Conservation (phyloP, 2,329 filamentous ascomycete species). For the Colletotrichum higginsianum region DNA sequence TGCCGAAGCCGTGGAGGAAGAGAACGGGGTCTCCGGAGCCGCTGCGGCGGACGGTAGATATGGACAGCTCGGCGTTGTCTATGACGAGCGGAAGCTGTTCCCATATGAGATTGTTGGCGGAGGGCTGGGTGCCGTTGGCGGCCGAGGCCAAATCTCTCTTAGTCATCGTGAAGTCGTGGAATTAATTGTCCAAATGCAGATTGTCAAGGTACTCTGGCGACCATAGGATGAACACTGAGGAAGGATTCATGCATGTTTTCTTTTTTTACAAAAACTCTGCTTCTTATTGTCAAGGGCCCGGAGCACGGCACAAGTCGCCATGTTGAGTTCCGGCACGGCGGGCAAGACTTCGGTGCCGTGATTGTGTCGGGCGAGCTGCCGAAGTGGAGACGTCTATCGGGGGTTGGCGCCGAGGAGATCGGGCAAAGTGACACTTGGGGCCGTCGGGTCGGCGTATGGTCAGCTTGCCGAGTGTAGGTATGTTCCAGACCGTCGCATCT, state of each 20-base stretch:
- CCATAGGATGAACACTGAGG: not conserved
- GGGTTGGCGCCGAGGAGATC: slow-evolving; percentile 1
- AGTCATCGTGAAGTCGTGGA: not conserved
- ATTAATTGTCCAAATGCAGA: not conserved
- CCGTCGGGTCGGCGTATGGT: slow-evolving; percentile 17
- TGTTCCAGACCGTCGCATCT: too few species aligned
- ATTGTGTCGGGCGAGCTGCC: not conserved
- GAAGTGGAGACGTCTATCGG: not conserved
- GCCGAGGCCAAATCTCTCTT: not conserved
- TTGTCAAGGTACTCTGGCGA: not conserved
- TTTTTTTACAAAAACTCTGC: not conserved
- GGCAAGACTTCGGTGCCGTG: not conserved
- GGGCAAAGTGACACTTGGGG: not conserved
- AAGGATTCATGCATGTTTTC: not conserved
- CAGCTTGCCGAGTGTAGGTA: not conserved
- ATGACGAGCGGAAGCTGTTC: slow-evolving; percentile 1
- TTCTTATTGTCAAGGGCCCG: not conserved
- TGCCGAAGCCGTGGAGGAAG: slow-evolving; percentile 48
- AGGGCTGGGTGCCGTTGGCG: not conserved
- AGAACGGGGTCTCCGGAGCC: slow-evolving; percentile 34
- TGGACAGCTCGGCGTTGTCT: slow-evolving; percentile 45
- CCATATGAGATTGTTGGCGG: not conserved
- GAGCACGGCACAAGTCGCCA: not conserved
- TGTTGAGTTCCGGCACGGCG: not conserved
- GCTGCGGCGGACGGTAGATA: slow-evolving; percentile 19